Evolutionary conservation across 2,329 filamentous ascomycete species (phyloP), one percentile per base, ranked within the genome.

Genomic region (Fusarium setosum): DNA sequence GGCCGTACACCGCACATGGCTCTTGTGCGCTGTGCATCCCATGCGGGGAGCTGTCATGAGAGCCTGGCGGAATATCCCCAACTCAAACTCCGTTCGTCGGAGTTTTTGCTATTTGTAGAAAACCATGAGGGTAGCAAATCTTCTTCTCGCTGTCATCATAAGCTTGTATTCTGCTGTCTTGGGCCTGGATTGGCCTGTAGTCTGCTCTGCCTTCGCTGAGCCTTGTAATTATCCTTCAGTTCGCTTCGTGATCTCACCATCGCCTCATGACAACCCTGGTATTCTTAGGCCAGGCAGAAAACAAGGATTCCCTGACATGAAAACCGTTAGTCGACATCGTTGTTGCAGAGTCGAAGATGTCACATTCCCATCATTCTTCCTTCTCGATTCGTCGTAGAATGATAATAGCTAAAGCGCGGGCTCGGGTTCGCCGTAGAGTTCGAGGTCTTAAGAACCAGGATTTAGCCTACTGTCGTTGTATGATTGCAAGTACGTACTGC

Each of bases 331-430:
- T n/a, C n/a, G 15, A 8, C 20, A 38, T 32, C 13, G 12, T 15
- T 41, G 15, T 38, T 21, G 8, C 20, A 38, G 21, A 20, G 35
- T 11, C 29, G 15, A 21, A 55, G 18, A 68, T 62, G 49, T 45
- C 57, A 68, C 68, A 23, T 68, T 41, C 18, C 21, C 53, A 62
- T 62, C 56, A 56, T 42, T 34, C 29, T 48, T 49, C 17, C n/a
- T 38, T 35, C 24, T 32, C 20, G 29, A 24, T 67, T 17, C 34
- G 26, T 65, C 48, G 26, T 29, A 64, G 48, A 57, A 51, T 41
- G 42, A 40, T 9, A 49, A 23, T 18, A n/a, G n/a, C n/a, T n/a
- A n/a, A n/a, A n/a, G n/a, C n/a, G n/a, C n/a, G n/a, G n/a, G n/a
- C 63, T 47, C 63, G 26, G 44, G 40, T 29, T 53, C 35, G 44